A percentile compares a stretch with the other conserved stretches of the same genome.
These are phyloP conservation scores for Neurospora discreta DNA, from an alignment of 495 filamentous ascomycete species.

Conservation along the genomic window DNA sequence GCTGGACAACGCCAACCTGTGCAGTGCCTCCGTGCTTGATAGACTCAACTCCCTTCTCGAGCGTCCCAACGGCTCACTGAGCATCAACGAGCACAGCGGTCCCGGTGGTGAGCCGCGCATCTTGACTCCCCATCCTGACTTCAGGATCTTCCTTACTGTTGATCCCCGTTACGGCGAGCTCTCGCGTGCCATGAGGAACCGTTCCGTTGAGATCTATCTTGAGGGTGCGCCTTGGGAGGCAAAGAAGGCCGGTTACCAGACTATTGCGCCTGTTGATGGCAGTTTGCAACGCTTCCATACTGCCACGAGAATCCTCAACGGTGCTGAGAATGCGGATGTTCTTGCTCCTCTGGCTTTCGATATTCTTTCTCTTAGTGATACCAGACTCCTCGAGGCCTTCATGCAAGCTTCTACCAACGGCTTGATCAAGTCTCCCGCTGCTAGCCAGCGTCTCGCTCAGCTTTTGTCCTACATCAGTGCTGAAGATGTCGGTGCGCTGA, in stretches of 20 bases:
- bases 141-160: conserved; percentile 88
- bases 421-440: conserved; percentile 9
- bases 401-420: conserved; percentile 7
- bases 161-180: conserved; percentile 89
- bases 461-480: conserved; percentile 17
- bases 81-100: conserved; percentile 82
- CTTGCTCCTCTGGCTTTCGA: conserved; percentile 21
- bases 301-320: conserved; percentile 9
- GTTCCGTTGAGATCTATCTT: conserved; percentile 83
- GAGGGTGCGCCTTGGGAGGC: conserved; percentile 20
- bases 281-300: conserved; percentile 26
- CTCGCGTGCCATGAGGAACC: conserved; percentile 92
- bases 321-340: conserved; percentile 6
- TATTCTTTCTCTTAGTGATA: conserved; percentile 26
- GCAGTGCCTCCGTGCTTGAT: conserved; percentile 88
- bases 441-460: conserved; percentile 5
- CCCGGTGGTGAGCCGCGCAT: conserved; percentile 71
- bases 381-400: conserved; percentile 20
- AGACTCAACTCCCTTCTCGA: conserved; percentile 91
- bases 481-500: conserved; percentile 15
- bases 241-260: conserved; percentile 8
- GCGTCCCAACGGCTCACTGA: conserved; percentile 65
- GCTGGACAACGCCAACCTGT: conserved; percentile 94
- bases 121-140: conserved; percentile 73
- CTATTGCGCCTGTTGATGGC: conserved; percentile 32